Base-by-base conservation (phyloP, 140 eudicot species). In the Cichorium intybus region DNA sequence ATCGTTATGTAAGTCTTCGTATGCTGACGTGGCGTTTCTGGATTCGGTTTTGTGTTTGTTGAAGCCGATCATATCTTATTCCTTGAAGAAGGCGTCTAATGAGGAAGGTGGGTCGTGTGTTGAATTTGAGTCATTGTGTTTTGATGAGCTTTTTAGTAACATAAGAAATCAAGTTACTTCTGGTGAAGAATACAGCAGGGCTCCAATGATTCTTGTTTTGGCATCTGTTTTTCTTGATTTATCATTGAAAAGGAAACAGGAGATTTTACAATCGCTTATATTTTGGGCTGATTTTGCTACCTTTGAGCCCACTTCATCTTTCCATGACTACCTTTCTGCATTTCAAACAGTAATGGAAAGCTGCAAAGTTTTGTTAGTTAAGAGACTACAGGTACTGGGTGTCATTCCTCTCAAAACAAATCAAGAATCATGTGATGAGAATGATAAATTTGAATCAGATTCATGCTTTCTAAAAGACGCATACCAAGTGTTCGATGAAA, bases 1-100 rank as follows among this genome's bases (percentile, higher is more conserved):
- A 27, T 81, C 99, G 27, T 50, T 92, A 31, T 92, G 89, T 66
- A 72, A 64, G 66, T 60, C 87, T 53, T 75, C 85, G 22, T 88
- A 92, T 49, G 81, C 90, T 81, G 99, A 92, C 62, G 97, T 88
- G 73, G 68, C 90, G 17, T 88, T 92, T 83, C 86, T 92, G 29
- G 79, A 78, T 57, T 81, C 93, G 10, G 66, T 88, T 69, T 56
- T 92, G 77, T 24, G 68, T 50, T 81, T 88, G 86, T 60, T 92
- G 60, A 88, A 81, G 71, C 96, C 97, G 14, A 78, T 92, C 71
- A 85, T 92, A 41, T 79, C 85, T 27, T 85, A 92, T 83, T 88
- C 97, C 39, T 73, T 92, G 27, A 75, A 47, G 56, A 85, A 81
- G 90, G 82, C 75, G 24, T 68, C 84, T 57, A 74, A 64, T 22